A percentile compares a stretch with the other conserved stretches of the same genome.
Conservation (phyloP, 2,329 filamentous ascomycete genomes). For the Trichoderma semiorbis region DNA sequence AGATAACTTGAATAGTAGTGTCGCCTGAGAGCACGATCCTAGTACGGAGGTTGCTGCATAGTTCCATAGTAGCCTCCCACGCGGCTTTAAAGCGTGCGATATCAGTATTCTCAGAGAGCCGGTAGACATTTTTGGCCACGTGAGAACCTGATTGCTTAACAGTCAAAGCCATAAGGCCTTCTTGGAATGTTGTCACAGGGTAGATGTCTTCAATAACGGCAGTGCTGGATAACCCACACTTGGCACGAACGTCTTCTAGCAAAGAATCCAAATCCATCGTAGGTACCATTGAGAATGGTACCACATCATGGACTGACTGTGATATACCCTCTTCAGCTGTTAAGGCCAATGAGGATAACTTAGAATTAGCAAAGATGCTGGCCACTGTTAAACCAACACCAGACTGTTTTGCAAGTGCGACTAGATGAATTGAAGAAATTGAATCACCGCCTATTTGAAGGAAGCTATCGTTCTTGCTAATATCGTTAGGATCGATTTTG, state of each 20-base stretch:
- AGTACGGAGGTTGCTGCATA: slow-evolving; percentile 23
- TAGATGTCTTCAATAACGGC: slow-evolving; percentile 29
- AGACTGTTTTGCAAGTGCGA: not conserved
- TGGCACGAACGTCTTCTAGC: not conserved
- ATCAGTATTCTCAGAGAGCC: slow-evolving; percentile 10
- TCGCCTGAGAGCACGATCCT: slow-evolving; percentile 20
- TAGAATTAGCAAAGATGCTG: slow-evolving; percentile 1
- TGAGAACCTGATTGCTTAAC: slow-evolving; percentile 26
- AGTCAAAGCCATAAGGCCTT: slow-evolving; percentile 33
- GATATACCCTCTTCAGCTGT: not conserved
- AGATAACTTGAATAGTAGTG: slow-evolving; percentile 14
- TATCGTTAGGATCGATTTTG: not conserved
- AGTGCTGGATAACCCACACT: not conserved
- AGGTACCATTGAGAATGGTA: not conserved
- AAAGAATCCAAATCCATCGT: not conserved
- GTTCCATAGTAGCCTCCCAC: slow-evolving; percentile 20
- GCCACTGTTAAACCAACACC: not conserved
- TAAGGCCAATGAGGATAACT: not conserved
- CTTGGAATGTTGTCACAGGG: slow-evolving; percentile 38
- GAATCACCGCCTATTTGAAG: slow-evolving; percentile 44
- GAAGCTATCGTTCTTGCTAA: slow-evolving; percentile 32
- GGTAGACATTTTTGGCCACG: slow-evolving; percentile 19
- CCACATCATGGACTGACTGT: not conserved
- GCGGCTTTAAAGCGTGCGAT: slow-evolving; percentile 18
- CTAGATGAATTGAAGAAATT: slow-evolving; percentile 23